Percentiles rank a stretch among this genome's conserved stretches.
Conservation (phyloP, 352 stramenopile genomes). For the Globisporangium polare region DNA sequence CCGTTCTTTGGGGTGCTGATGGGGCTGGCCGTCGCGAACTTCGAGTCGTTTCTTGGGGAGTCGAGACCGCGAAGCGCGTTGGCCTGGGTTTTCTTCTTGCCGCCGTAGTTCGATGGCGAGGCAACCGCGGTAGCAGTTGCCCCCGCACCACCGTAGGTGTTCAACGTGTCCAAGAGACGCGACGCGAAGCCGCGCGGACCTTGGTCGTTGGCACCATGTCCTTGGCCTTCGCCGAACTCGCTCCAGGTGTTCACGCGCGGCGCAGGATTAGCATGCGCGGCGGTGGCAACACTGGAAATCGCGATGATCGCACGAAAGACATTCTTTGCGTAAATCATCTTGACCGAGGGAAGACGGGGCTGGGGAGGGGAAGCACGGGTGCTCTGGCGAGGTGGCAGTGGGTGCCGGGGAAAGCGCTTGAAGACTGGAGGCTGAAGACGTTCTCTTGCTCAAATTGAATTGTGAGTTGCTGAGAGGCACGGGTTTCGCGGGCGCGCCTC, state of each 20-base stretch:
- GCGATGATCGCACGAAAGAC: slow-evolving; percentile 55
- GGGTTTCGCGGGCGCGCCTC: neutral
- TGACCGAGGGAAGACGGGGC: slow-evolving; percentile 20
- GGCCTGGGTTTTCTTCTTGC: slow-evolving; percentile 24
- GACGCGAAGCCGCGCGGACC: slow-evolving; percentile 10
- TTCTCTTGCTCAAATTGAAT: slow-evolving; percentile 26
- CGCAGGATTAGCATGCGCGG: slow-evolving; percentile 26
- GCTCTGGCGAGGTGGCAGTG: slow-evolving; percentile 15
- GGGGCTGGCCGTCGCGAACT: slow-evolving; percentile 40
- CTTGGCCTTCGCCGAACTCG: slow-evolving; percentile 17
- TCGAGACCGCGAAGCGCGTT: slow-evolving; percentile 33
- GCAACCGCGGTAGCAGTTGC: slow-evolving; percentile 19
- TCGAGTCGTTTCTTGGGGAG: slow-evolving; percentile 28
- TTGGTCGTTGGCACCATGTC: slow-evolving; percentile 19
- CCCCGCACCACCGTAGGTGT: slow-evolving; percentile 21
- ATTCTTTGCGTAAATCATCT: slow-evolving; percentile 61
- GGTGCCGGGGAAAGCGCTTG: slow-evolving; percentile 17
- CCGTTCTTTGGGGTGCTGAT: slow-evolving; percentile 16
- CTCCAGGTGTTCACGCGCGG: slow-evolving; percentile 18
- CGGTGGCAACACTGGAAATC: slow-evolving; percentile 39
- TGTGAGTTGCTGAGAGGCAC: slow-evolving; percentile 4
- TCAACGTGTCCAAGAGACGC: slow-evolving; percentile 25
- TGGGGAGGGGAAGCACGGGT: slow-evolving; percentile 19
- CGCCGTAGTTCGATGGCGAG: slow-evolving; percentile 37
- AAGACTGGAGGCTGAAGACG: slow-evolving; percentile 15